Evolutionary conservation across 192 early-diverging fungal genomes (phyloP).

Genomic region (Coemansia sp.): DNA sequence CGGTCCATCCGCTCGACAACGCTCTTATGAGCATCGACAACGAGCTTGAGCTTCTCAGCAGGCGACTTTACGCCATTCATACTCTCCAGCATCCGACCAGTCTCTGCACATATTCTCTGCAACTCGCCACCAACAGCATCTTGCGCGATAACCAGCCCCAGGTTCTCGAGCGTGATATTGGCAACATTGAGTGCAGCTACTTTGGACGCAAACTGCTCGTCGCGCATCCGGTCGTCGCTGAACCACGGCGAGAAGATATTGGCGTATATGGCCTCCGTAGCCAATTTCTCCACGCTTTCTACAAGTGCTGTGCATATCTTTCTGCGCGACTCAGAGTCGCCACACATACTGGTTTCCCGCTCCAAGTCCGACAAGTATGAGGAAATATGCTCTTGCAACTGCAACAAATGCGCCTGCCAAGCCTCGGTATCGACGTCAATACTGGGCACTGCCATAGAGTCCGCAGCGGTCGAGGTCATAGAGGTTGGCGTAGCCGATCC

Average conservation of each 20-base stretch:
- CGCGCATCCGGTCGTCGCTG: slow-evolving; percentile 58
- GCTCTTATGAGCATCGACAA: slow-evolving; percentile 46
- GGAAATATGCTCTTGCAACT: slow-evolving; percentile 19
- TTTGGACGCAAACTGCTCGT: slow-evolving; percentile 64
- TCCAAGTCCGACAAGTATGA: slow-evolving; percentile 25
- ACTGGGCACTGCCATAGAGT: background rate
- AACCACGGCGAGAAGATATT: slow-evolving; percentile 36
- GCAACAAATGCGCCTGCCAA: slow-evolving; percentile 35
- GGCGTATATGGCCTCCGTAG: slow-evolving; percentile 31
- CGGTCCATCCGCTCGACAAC: slow-evolving; percentile 44
- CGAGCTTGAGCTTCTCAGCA: slow-evolving; percentile 46
- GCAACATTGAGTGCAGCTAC: slow-evolving; percentile 67
- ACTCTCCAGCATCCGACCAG: slow-evolving; percentile 23
- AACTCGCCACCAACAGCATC: slow-evolving; percentile 14
- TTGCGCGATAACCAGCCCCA: slow-evolving; percentile 51
- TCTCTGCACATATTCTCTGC: slow-evolving; percentile 28
- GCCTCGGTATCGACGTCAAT: slow-evolving; percentile 14
- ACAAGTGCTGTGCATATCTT: slow-evolving; percentile 18
- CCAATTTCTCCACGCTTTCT: slow-evolving; percentile 47
- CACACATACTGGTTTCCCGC: slow-evolving; percentile 43
- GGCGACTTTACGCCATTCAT: slow-evolving; percentile 39
- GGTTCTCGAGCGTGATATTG: slow-evolving; percentile 58
- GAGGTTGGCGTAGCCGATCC: slow-evolving; percentile 1
- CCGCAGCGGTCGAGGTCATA: background rate
- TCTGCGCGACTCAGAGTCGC: slow-evolving; percentile 39